Base-by-base conservation (phyloP, 129 eudicot species). In the Flaveria robusta region DNA sequence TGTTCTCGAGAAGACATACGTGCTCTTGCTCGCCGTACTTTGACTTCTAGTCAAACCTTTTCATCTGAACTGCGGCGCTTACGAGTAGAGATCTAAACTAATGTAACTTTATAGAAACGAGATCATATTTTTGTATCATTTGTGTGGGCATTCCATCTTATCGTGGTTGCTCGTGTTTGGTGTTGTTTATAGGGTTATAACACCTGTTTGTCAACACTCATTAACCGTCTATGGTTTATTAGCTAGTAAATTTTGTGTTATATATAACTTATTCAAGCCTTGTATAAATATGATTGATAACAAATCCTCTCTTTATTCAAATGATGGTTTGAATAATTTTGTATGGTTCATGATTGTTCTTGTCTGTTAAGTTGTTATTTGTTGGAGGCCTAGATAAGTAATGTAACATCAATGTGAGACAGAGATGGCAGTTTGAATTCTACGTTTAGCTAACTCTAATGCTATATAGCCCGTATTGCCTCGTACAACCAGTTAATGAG, bases 1-100 rank as follows among this genome's bases (percentile, higher is more conserved):
- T 95, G 99, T 75, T 86, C 99, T 13, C 89, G 99, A 34, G 99
- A 95, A 7, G 99, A 95, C 84, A 91, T 95, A 34, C 91, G 86
- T 50, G 67, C 89, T 56, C 99, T 95, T 72, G 99, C 99, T 43
- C 90, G 86, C 51, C 90, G 89, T 15, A 89, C 99, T 47, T 80
- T 95, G 79, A 86, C 88, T 74, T 83, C 92, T 52, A 95, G 99
- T 74, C 87, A 95, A 75, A 85, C 82, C 10, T 91, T 95, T 71
- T 86, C 86, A 64, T 64, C 94, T 4, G 99, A 95, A 80, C 69
- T 95, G 75, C 83, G 87, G 16, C 94, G 99, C 50, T 79, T 91
- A 71, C 74, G 90, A 71, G 86, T 95, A 67, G 99, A 89, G 78
- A 80, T 94, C 60, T 92, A 81, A 71, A 39, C 9, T 62, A 7